A percentile compares a stretch with the other conserved stretches of the same genome.
Evolutionary conservation across 1,284 basidiomycete genomes (phyloP).

Genomic region (Trametes pubescens): DNA sequence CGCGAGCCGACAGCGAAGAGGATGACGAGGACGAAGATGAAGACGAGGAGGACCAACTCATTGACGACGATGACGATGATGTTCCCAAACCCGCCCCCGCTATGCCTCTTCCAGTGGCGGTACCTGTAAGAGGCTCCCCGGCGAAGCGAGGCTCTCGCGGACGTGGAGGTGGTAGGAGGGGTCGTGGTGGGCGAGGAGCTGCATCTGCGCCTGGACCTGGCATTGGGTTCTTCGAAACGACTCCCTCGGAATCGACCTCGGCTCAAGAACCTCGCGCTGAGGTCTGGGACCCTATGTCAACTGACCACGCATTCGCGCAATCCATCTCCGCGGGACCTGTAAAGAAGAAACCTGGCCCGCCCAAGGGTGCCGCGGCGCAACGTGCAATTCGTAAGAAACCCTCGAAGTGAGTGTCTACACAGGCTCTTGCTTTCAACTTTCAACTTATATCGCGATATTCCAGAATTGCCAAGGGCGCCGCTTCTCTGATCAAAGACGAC

Average conservation of each 20-base stretch:
- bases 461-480: slow-evolving; percentile 35
- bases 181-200: slow-evolving; percentile 31
- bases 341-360: slow-evolving; percentile 50
- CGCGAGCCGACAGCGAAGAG: slow-evolving; percentile 48
- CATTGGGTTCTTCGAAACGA: slow-evolving; percentile 34
- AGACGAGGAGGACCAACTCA: slow-evolving; percentile 76
- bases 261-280: slow-evolving; percentile 30
- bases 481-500: slow-evolving; percentile 42
- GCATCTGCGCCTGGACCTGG: slow-evolving; percentile 18
- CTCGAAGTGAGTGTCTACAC: slow-evolving; percentile 46
- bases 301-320: slow-evolving; percentile 2
- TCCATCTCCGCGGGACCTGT: slow-evolving; percentile 25
- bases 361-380: slow-evolving; percentile 43
- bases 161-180: slow-evolving; percentile 32
- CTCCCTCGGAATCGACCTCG: slow-evolving; percentile 28
- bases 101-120: slow-evolving; percentile 43
- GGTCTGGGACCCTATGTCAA: slow-evolving; percentile 35
- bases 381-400: slow-evolving; percentile 49
- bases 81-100: slow-evolving; percentile 37
- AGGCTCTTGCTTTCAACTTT: not conserved
- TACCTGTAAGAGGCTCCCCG: slow-evolving; percentile 29
- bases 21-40: slow-evolving; percentile 71
- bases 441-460: not conserved
- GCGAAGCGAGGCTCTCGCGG: slow-evolving; percentile 37
- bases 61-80: slow-evolving; percentile 72